Percentiles rank a stretch among this genome's conserved stretches.
Evolutionary conservation across 371 early-diverging fungal species (phyloP).

Genomic region (Thermomucor indicae-seudaticae): DNA sequence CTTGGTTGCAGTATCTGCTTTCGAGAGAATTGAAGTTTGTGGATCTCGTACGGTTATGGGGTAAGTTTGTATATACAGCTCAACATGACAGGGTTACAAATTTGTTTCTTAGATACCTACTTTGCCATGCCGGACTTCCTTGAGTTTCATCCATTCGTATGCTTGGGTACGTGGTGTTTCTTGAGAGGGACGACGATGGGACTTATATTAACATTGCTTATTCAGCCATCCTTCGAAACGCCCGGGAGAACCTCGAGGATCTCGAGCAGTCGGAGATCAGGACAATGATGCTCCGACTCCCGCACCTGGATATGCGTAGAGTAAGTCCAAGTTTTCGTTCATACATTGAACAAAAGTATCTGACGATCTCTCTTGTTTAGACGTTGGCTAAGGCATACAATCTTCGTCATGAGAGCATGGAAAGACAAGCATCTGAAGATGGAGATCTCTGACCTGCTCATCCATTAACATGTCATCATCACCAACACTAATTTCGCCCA

Average conservation of each 20-base stretch:
- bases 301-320: conserved; percentile 69
- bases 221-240: conserved; percentile 59
- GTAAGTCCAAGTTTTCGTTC: too few species aligned
- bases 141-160: conserved; percentile 76
- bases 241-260: conserved; percentile 83
- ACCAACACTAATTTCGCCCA: too few species aligned
- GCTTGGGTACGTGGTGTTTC: conserved; percentile 48
- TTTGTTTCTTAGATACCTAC: conserved; percentile 69
- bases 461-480: background rate
- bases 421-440: conserved; percentile 44
- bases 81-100: too few species aligned
- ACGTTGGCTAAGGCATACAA: conserved; percentile 64
- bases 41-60: conserved; percentile 79
- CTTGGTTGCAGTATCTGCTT: conserved; percentile 80
- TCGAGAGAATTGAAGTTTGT: conserved; percentile 80
- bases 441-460: conserved; percentile 6
- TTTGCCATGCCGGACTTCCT: conserved; percentile 70
- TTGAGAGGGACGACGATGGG: background rate
- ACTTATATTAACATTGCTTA: background rate
- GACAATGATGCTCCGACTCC: conserved; percentile 76
- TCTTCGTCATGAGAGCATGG: conserved; percentile 59
- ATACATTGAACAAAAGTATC: background rate
- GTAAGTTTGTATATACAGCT: too few species aligned
- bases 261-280: conserved; percentile 90
- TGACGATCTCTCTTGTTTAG: conserved; percentile 10